phyloP scores from a whole-genome alignment of 73 alveolate species.

The Symbiodinium pilosum region DNA sequence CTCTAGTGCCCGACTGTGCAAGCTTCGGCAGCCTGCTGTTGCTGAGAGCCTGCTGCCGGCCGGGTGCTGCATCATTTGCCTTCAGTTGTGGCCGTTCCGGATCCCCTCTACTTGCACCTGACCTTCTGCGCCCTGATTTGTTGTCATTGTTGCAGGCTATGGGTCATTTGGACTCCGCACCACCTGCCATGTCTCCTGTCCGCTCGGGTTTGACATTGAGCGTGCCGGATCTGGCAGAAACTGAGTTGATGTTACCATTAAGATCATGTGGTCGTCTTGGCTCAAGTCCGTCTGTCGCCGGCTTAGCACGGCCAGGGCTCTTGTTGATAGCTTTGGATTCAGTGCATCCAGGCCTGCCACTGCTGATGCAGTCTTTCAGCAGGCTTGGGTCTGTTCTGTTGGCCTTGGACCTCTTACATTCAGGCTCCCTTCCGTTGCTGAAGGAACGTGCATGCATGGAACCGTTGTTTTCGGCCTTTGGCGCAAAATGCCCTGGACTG shows the following conservation, averaged over 20 bases:
- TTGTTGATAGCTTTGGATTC: constrained; percentile 7
- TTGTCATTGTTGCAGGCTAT: neutral
- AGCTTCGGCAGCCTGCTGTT: neutral
- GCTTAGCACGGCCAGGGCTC: neutral
- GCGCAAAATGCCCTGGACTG: neutral
- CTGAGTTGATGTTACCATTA: neutral
- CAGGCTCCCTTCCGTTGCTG: neutral
- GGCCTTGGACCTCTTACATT: neutral
- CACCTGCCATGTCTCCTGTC: neutral
- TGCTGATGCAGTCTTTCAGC: neutral
- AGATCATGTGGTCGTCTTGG: neutral
- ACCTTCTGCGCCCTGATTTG: constrained; percentile 4
- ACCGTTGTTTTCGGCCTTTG: neutral
- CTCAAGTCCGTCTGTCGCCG: neutral
- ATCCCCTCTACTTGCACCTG: neutral
- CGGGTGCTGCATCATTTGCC: neutral
- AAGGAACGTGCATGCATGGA: neutral
- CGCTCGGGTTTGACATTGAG: constrained; percentile 4
- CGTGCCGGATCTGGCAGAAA: neutral
- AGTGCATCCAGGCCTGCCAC: neutral
- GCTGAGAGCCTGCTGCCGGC: neutral
- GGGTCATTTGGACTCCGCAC: neutral
- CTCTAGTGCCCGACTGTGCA: neutral
- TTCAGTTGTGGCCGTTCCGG: constrained; percentile 1
- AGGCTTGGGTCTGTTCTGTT: neutral